These are phyloP conservation scores for Phoma sp. DNA, from an alignment of 2,329 filamentous ascomycete genomes.

Conservation along the genomic window DNA sequence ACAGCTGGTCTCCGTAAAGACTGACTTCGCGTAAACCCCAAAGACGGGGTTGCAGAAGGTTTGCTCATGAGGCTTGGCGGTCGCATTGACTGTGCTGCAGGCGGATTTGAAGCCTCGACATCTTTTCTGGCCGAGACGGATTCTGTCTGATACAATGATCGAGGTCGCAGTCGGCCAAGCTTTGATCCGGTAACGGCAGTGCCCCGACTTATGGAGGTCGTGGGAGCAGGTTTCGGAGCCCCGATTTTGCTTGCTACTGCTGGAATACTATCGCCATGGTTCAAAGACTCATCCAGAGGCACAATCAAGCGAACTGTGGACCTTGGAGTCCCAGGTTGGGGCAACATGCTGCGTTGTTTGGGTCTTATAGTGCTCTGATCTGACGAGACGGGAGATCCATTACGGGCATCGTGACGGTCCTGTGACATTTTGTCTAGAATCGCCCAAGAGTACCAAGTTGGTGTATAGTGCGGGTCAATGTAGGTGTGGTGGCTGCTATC, in stretches of 20 bases:
- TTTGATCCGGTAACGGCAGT: slow-evolving; percentile 11
- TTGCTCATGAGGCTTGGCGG: slow-evolving; percentile 28
- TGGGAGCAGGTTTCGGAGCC: background rate
- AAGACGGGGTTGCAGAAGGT: slow-evolving; percentile 21
- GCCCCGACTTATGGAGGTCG: slow-evolving; percentile 10
- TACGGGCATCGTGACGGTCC: background rate
- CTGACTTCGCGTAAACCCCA: slow-evolving; percentile 33
- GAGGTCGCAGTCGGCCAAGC: slow-evolving; percentile 34
- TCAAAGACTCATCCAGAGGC: background rate
- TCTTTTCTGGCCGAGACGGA: slow-evolving; percentile 14
- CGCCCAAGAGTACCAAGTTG: background rate
- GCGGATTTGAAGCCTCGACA: slow-evolving; percentile 12
- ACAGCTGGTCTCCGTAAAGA: slow-evolving; percentile 38
- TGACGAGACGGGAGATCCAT: background rate
- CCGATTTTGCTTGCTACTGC: background rate
- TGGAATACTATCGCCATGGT: background rate
- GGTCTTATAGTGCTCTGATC: background rate
- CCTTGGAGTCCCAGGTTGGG: slow-evolving; percentile 40
- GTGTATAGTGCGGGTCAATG: background rate
- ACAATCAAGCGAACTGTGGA: slow-evolving; percentile 8
- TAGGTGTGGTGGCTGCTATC: slow-evolving; percentile 2
- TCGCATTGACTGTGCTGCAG: slow-evolving; percentile 22
- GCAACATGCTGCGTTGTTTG: slow-evolving; percentile 39
- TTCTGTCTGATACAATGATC: slow-evolving; percentile 39
- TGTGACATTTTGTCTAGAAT: slow-evolving; percentile 1